Evolutionary conservation across 1,139 yeast species (phyloP), one percentile per base, ranked within the genome.

Genomic region (Suhomyces guaymorum): DNA sequence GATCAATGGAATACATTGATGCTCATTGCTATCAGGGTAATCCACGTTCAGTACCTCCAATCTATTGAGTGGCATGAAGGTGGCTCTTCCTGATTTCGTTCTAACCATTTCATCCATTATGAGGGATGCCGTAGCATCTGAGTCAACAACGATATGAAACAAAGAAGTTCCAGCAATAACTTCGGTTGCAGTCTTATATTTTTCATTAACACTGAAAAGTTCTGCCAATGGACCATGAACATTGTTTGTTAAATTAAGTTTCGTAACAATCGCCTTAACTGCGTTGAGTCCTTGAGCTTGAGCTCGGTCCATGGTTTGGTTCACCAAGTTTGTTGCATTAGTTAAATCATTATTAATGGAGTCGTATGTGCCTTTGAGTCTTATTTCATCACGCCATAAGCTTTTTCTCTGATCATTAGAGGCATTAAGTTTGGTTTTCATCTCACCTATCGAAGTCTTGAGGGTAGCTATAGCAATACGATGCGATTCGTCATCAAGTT

Each of bases 181-280:
- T 54, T 90, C 97, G 1, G 85, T 84, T 1, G 97, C 95, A 1
- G 82, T 75, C 54, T 84, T 83, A 55, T 88, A 90, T 49, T 86
- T 87, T 36, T 85, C 90, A 47, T 82, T 83, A 3, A 88, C 92
- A 37, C 72, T 73, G 40, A 92, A 83, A 23, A 92, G 64, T 45
- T 89, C 96, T 21, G 95, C 94, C 15, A 92, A 60, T 0, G 95
- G 82, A 0, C 98, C 98, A 58, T 75, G 80, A 3, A 88, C 94
- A 6, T 82, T 77, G 2, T 61, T 62, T 2, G 63, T 59, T 24
- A 89, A 57, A 8, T 78, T 76, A 32, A 85, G 59, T 36, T 70
- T 70, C 28, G 71, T 61, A 0, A 82, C 68, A 24, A 89, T 82
- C 8, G 72, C 62, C 34, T 72, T 73, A 3, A 88, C 87, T 2